Conservation (phyloP, 257 asterid genomes). For the Solanum ossicruentum region DNA sequence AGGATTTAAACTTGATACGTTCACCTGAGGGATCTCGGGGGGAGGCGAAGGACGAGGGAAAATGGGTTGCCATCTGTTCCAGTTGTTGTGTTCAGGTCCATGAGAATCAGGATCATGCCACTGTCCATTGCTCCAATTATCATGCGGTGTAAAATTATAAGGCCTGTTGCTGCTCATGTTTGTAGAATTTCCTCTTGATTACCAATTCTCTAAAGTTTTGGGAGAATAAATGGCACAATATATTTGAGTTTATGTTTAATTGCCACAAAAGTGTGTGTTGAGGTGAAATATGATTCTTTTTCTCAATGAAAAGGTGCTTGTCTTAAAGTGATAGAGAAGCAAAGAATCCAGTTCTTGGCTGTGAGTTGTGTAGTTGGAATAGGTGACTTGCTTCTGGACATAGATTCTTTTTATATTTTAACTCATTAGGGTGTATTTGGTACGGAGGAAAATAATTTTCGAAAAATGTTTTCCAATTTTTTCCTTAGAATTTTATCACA, state of each 20-base stretch:
- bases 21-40: background rate
- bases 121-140: background rate
- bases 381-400: background rate
- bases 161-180: background rate
- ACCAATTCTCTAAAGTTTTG: background rate
- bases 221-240: background rate
- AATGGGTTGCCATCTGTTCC: background rate
- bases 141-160: background rate
- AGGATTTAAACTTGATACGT: background rate
- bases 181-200: too few species aligned
- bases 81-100: background rate
- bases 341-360: constrained; percentile 32
- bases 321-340: constrained; percentile 10
- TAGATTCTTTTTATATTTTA: background rate
- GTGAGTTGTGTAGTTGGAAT: background rate
- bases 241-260: background rate
- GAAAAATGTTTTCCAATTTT: background rate
- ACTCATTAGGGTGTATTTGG: background rate
- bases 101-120: background rate
- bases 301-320: constrained; percentile 1
- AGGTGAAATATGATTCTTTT: background rate
- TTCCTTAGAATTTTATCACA: background rate
- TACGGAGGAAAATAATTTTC: background rate
- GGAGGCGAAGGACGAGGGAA: background rate
- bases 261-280: background rate